Base-by-base conservation (phyloP, 768 basidiomycete genomes). In the Mycena kentingensis region DNA sequence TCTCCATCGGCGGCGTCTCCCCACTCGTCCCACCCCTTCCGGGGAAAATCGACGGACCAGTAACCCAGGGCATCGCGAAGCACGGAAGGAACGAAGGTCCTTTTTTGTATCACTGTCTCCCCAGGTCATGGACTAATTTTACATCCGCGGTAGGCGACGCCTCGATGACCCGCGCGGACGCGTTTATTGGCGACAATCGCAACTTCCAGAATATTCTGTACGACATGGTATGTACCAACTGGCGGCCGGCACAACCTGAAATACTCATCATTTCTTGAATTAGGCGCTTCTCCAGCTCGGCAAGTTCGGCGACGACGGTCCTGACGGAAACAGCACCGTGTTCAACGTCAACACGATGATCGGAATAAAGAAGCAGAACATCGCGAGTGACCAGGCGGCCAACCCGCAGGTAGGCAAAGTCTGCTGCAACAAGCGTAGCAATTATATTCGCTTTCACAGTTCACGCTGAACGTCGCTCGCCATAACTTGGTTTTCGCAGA, bases 201-300 rank as follows among this genome's bases (percentile, higher is more conserved):
- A 24, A 59, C 43, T 59, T 59, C n/a, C 58, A 59, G 49, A 41
- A 55, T 26, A 48, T 55, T 28, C n/a, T 59, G 12, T 59, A 55
- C 24, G 58, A 55, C 43, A 25, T 51, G 21, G 53, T 47, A 42
- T 18, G 31, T 32, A 22, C 28, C 7, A 10, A 26, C 39, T 21
- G n/a, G n/a, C 32, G 15, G 44, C 18, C 18, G 11, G 16, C 13
- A n/a, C n/a, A n/a, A n/a, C n/a, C n/a, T n/a, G n/a, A 4, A 19
- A 15, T 18, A 11, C 5, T 31, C 13, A 10, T 31, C n/a, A 7
- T 21, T 10, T 38, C 19, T 3, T 18, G 24, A 19, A 16, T 19
- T 21, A 58, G 57, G 52, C 50, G 27, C 39, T 59, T 11, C 37
- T 55, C 15, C 57, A 59, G 29, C 57, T 58, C 18, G 57, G 45